Evolutionary conservation across 192 early-diverging fungal genomes (phyloP).

Genomic region (Pilobolus umbonatus): DNA sequence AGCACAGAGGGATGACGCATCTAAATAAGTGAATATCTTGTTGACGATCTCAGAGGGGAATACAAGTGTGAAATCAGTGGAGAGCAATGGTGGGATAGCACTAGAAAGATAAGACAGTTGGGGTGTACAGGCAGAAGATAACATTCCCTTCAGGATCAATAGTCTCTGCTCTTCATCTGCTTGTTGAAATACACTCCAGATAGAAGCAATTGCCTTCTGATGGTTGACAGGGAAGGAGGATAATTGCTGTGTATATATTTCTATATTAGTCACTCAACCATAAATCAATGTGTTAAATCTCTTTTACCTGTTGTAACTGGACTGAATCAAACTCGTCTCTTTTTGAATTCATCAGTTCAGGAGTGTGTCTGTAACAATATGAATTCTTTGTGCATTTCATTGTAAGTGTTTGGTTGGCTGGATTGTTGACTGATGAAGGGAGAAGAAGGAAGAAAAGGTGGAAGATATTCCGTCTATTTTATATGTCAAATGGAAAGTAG

Average conservation of each 20-base stretch:
- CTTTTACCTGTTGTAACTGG: constrained; percentile 38
- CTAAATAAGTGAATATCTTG: constrained; percentile 82
- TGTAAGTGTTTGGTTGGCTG: background rate
- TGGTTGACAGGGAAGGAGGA: constrained; percentile 47
- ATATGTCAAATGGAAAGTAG: constrained; percentile 5
- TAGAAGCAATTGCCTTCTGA: constrained; percentile 52
- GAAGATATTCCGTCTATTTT: background rate
- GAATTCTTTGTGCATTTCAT: background rate
- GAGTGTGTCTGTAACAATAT: constrained; percentile 46
- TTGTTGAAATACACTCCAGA: constrained; percentile 59
- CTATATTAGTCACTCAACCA: background rate
- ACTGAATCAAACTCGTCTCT: constrained; percentile 37
- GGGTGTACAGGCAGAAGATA: constrained; percentile 76
- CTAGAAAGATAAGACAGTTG: constrained; percentile 80
- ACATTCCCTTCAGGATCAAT: constrained; percentile 66
- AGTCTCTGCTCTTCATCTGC: constrained; percentile 53
- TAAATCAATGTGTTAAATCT: background rate
- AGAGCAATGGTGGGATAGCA: constrained; percentile 59
- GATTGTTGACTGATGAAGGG: background rate
- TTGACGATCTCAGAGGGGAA: constrained; percentile 76
- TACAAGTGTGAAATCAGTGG: constrained; percentile 73
- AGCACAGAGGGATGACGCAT: constrained; percentile 83
- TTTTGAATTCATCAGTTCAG: constrained; percentile 41
- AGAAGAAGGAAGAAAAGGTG: background rate
- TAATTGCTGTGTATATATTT: background rate